phyloP scores from a whole-genome alignment of 805 yeast species.

The Debaryomyces tyrocola region DNA sequence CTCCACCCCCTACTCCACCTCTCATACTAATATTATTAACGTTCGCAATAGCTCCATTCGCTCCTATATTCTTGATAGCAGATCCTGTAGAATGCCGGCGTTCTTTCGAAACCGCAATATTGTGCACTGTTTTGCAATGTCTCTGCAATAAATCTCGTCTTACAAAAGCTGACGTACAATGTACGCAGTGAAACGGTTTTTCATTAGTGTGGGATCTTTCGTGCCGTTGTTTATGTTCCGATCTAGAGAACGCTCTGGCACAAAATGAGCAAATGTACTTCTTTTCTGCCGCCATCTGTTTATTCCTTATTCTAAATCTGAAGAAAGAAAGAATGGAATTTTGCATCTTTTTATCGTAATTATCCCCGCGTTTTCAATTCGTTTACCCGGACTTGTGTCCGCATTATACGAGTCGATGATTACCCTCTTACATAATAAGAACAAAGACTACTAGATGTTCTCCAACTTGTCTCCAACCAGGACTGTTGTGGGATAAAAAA shows the following conservation, averaged over 20 bases:
- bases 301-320: background rate
- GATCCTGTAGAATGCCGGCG: no score
- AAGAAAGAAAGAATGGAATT: background rate
- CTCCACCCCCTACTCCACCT: no score
- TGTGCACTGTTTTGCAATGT: slow-evolving; percentile 78
- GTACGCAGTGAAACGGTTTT: slow-evolving; percentile 73
- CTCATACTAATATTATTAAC: no score
- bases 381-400: background rate
- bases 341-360: background rate
- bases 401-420: no score
- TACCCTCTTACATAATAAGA: no score
- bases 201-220: slow-evolving; percentile 80
- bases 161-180: slow-evolving; percentile 72
- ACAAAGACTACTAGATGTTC: no score
- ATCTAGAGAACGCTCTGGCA: slow-evolving; percentile 75
- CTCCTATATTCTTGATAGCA: no score
- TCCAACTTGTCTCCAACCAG: no score
- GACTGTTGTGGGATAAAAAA: no score
- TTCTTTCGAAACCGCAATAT: slow-evolving; percentile 13
- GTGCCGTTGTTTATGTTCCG: slow-evolving; percentile 76
- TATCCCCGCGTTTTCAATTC: background rate
- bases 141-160: slow-evolving; percentile 75
- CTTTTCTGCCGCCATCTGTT: slow-evolving; percentile 46
- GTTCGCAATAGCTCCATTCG: no score
- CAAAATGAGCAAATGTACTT: slow-evolving; percentile 79